Evolutionary conservation across 23 red algal genomes (phyloP).

Genomic region (Gracilaria caudata): DNA sequence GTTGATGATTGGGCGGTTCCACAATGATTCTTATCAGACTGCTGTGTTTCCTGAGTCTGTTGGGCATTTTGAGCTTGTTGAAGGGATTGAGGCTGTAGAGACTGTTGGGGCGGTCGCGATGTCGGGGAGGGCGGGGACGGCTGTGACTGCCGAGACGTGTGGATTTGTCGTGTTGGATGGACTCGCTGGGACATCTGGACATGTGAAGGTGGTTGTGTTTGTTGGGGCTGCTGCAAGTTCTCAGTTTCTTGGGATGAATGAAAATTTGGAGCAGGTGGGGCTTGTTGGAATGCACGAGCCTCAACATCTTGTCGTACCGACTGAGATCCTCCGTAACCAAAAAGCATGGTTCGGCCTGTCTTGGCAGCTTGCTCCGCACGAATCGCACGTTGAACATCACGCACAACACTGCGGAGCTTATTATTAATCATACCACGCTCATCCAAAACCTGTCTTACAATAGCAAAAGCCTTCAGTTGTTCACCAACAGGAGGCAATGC

Average conservation of each 20-base stretch:
- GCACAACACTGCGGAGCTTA: conserved; percentile 2
- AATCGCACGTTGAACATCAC: conserved; percentile 30
- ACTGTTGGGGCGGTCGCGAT: not conserved
- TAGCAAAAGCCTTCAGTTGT: conserved; percentile 22
- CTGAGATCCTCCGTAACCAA: not conserved
- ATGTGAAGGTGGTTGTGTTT: not conserved
- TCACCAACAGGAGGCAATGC: not conserved
- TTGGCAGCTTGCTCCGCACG: conserved; percentile 8
- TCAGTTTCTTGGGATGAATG: not conserved
- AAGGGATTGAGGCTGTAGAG: not conserved
- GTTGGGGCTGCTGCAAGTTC: not conserved
- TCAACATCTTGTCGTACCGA: not conserved
- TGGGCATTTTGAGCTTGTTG: not conserved
- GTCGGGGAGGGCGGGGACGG: not conserved
- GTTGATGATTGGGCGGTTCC: not conserved
- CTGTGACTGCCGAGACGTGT: not conserved
- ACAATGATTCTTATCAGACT: not conserved
- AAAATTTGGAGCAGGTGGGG: not conserved
- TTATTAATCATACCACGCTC: conserved; percentile 17
- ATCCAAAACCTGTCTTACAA: conserved; percentile 14
- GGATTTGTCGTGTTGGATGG: not conserved
- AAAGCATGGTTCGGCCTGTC: not conserved
- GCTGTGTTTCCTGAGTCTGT: not conserved
- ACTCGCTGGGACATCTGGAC: not conserved
- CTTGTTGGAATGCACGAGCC: not conserved